Evolutionary conservation across 345 rosid genomes (phyloP), one percentile per base, ranked within the genome.

Genomic region (Pugionium cornutum): DNA sequence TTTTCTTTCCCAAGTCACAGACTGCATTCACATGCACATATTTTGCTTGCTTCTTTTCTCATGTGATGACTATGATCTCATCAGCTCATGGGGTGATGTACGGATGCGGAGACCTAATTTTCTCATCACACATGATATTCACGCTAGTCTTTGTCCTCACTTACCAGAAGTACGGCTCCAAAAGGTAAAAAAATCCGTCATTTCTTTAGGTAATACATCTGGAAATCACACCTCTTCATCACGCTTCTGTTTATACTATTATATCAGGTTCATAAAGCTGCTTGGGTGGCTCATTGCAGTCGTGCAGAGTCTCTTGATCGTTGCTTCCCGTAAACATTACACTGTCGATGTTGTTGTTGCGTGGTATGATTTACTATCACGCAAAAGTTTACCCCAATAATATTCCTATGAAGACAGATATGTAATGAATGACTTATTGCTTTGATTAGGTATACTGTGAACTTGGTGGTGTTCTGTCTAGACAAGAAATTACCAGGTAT

Each of bases 301-400:
- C 11, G 62, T 83, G 75, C 99, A 87, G 80, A 95, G 99, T 81
- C 76, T 91, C 55, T 71, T 95, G 81, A 95, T 95, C 48, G 59
- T 95, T 54, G 96, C 98, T n/a, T 95, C 99, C 33, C 88, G 98
- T 74, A 95, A 95, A 78, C 99, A 95, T 86, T 95, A 95, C 84
- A 84, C 88, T 0, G 98, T 91, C 5, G 99, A 95, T 39, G 83
- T 95, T 0, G 95, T 91, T 54, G 99, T 95, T 73, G 99, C 99
- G 27, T 91, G 99, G 99, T 94, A 78, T 52, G 78, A 9, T 11
- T 9, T 51, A 64, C 47, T n/a, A n/a, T 49, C 3, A 42, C 53
- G 0, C 58, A 31, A 29, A 29, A 26, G 27, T 8, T 33, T 26
- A 6, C 58, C 52, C 39, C 41, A 18, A 26, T 2, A 49, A 25